phyloP scores from a whole-genome alignment of 169 alveolate genomes.

The Plasmodium knowlesi region DNA sequence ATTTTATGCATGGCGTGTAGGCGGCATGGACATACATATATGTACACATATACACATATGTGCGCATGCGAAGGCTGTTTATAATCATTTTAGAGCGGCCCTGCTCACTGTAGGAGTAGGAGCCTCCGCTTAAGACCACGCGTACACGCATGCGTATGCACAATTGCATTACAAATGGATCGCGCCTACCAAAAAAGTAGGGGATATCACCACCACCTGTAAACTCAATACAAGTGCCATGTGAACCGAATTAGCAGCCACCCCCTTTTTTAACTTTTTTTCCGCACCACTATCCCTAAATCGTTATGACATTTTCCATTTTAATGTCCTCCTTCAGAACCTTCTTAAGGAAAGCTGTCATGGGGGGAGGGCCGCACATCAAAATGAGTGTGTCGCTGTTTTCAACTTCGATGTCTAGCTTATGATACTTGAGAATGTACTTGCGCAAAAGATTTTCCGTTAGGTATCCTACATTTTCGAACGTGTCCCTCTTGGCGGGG shows the following conservation, averaged over 20 bases:
- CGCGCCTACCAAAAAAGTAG: neutral
- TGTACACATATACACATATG: neutral
- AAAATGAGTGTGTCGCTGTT: slow-evolving; percentile 39
- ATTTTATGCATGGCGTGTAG: neutral
- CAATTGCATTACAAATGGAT: neutral
- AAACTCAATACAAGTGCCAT: too few species aligned
- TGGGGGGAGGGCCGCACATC: slow-evolving; percentile 74
- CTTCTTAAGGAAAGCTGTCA: slow-evolving; percentile 26
- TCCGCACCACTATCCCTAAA: neutral
- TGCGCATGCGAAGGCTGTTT: neutral
- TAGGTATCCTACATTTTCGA: slow-evolving; percentile 52
- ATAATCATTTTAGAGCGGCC: neutral
- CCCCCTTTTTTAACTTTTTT: too few species aligned
- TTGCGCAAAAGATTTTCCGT: slow-evolving; percentile 35
- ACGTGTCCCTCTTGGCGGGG: neutral
- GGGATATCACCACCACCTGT: neutral
- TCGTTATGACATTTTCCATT: slow-evolving; percentile 57
- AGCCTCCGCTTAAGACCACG: neutral
- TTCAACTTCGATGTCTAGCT: neutral
- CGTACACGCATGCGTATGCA: neutral
- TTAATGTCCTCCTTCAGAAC: slow-evolving; percentile 23
- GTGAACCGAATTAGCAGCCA: too few species aligned
- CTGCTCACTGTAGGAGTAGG: neutral
- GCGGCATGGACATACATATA: neutral
- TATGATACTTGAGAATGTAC: slow-evolving; percentile 52